Evolutionary conservation across 2,329 filamentous ascomycete species (phyloP), one percentile per base, ranked within the genome.

Genomic region (Monilinia polystroma): DNA sequence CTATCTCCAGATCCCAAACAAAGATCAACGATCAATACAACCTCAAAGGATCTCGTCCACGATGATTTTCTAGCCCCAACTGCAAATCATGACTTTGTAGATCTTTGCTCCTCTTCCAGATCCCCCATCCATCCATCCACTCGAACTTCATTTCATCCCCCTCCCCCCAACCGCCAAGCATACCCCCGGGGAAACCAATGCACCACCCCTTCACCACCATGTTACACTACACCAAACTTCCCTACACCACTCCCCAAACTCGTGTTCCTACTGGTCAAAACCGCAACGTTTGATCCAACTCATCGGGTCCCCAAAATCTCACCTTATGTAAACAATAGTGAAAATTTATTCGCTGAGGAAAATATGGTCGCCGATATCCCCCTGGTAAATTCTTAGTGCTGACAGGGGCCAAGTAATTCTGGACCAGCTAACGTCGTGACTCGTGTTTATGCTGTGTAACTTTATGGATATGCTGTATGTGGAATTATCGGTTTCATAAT

Each of bases 291-390:
- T 10, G 63, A 59, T 65, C 63, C 63, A 65, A 41, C 55, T 35
- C 63, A 51, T 59, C 63, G 63, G 63, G 63, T 59, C 63, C 29
- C 54, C 56, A 26, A 60, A 49, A 35, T 35, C 57, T 55, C 26
- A 32, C 51, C 53, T 53, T 32, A 29, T 29, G 41, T 41, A 65
- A 29, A 59, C 45, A 49, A n/a, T 10, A 47, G 18, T 43, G 11
- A 2, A 16, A 2, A 43, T 18, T 8, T 8, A 47, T 32, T 29
- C 41, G 14, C 29, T 43, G 35, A 47, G 43, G 16, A 57, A 29
- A 29, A 58, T 65, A 41, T 59, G 63, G 63, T 65, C 63, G 63
- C 53, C 63, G 63, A 65, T 35, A 35, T 29, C 29, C 63, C 63
- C 63, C 63, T 65, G 54, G 32, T 41, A 38, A 52, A 49, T 26